Conservation (phyloP, 2,329 filamentous ascomycete genomes). For the Aspergillus brunneoviolaceus region DNA sequence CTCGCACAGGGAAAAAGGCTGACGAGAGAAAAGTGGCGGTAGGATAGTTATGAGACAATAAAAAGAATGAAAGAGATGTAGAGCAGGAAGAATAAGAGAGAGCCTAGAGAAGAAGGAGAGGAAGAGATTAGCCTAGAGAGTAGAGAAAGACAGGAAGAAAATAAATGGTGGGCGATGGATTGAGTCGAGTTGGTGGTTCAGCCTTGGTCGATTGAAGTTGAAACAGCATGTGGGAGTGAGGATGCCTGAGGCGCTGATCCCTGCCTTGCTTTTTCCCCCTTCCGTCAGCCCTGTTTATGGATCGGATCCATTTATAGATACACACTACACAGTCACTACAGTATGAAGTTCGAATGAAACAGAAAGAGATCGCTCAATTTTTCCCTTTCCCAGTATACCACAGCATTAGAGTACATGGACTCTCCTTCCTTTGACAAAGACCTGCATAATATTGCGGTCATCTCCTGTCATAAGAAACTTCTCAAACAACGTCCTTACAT, state of each 20-base stretch:
- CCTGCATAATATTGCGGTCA: conserved; percentile 59
- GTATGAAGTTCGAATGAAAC: too few species aligned
- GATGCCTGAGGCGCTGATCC: neutral
- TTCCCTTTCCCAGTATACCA: too few species aligned
- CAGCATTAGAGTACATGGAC: conserved; percentile 18
- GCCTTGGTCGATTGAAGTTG: neutral
- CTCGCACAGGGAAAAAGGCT: too few species aligned
- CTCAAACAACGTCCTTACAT: conserved; percentile 52
- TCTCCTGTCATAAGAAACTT: conserved; percentile 68
- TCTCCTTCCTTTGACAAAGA: conserved; percentile 53
- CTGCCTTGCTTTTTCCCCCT: neutral
- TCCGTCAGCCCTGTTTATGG: neutral
- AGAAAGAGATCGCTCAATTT: too few species aligned
- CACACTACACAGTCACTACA: too few species aligned
- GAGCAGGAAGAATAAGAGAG: neutral
- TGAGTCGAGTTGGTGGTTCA: neutral
- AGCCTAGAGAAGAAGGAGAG: neutral
- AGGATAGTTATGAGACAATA: neutral
- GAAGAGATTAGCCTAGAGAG: neutral
- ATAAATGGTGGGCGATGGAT: neutral
- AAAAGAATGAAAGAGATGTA: neutral
- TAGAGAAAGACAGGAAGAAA: neutral
- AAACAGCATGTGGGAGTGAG: neutral
- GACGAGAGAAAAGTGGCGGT: neutral
- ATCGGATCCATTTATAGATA: neutral